Conservation (phyloP, 768 basidiomycete species). For the Tylopilus intermedius region DNA sequence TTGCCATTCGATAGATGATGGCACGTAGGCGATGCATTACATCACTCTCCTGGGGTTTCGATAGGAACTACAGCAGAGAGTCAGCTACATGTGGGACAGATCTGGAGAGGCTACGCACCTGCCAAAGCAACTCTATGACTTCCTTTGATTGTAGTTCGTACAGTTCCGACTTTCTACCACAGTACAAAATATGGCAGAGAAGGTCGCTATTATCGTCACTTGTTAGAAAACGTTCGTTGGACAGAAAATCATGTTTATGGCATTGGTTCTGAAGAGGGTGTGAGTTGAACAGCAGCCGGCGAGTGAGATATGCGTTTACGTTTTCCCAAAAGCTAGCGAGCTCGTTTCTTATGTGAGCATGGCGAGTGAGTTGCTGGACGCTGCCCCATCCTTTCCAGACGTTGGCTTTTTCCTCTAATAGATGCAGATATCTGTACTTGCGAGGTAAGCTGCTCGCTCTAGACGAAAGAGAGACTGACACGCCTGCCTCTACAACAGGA, state of each 20-base stretch:
- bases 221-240: not conserved
- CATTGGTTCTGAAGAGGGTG: constrained; percentile 12
- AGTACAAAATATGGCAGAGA: constrained; percentile 18
- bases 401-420: constrained; percentile 4
- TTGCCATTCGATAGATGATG: constrained; percentile 26
- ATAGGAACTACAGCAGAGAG: constrained; percentile 11
- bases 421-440: constrained; percentile 5
- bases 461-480: not conserved
- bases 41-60: not conserved
- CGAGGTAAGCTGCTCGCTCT: not conserved
- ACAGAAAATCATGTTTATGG: constrained; percentile 6
- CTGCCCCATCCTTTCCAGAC: constrained; percentile 15
- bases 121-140: constrained; percentile 22
- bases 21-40: constrained; percentile 14
- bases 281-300: not conserved
- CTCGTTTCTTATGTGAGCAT: constrained; percentile 14
- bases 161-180: constrained; percentile 14
- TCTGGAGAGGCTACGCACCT: constrained; percentile 10
- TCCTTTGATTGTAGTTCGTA: constrained; percentile 2
- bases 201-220: constrained; percentile 16
- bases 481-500: constrained; percentile 14
- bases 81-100: not conserved
- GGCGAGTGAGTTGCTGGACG: constrained; percentile 15
- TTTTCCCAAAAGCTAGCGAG: constrained; percentile 6
- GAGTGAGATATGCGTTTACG: constrained; percentile 6